These are phyloP conservation scores for Tetratostichococcus sp. DNA, from an alignment of 139 green algal species.

Conservation along the genomic window DNA sequence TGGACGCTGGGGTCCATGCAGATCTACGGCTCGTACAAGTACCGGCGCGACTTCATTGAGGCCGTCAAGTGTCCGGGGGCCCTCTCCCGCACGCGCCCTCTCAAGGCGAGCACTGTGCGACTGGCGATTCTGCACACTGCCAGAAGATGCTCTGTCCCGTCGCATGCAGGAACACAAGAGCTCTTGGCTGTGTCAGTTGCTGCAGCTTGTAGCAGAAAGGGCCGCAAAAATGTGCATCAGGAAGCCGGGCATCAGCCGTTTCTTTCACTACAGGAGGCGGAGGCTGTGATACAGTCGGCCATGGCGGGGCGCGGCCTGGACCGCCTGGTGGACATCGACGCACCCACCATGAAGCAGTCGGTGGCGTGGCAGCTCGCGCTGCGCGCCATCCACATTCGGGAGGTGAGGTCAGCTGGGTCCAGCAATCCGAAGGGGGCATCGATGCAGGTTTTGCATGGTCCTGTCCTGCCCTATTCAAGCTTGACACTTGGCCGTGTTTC, in stretches of 20 bases:
- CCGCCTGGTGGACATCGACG: conserved; percentile 14
- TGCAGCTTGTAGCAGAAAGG: no score
- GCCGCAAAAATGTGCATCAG: no score
- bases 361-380: conserved; percentile 46
- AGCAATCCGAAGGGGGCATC: no score
- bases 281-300: background rate
- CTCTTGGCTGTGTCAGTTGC: no score
- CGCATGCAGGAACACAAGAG: no score
- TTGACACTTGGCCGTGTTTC: no score
- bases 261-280: background rate
- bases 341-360: conserved; percentile 34
- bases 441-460: no score
- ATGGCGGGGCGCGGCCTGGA: background rate
- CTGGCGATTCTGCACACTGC: no score
- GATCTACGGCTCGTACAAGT: conserved; percentile 41
- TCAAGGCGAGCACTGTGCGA: background rate
- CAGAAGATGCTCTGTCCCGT: no score
- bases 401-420: conserved; percentile 11
- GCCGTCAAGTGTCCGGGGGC: conserved; percentile 13
- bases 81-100: conserved; percentile 5
- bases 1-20: conserved; percentile 27
- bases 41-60: conserved; percentile 30
- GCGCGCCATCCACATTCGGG: conserved; percentile 15
- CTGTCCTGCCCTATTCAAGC: no score
- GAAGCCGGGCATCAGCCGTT: no score